phyloP scores from a whole-genome alignment of 192 early-diverging fungal species.

The Geranomyces variabilis region DNA sequence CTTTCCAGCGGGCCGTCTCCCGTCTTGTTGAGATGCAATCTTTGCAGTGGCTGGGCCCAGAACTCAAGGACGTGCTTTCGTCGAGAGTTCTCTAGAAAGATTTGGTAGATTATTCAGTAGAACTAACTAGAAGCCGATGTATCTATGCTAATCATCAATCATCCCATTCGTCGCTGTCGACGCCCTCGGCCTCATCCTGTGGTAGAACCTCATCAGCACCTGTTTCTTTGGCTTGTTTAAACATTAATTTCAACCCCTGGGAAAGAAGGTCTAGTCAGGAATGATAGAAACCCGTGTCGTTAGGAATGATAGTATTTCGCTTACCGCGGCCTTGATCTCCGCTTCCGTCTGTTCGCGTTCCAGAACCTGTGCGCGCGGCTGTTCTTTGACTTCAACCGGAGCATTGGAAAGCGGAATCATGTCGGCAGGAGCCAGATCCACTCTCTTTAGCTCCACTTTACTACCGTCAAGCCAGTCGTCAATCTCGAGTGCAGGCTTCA shows the following conservation, averaged over 20 bases:
- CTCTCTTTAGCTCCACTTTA: neutral
- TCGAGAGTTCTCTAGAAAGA: constrained; percentile 11
- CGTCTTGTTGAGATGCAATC: constrained; percentile 88
- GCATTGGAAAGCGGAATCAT: constrained; percentile 33
- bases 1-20: constrained; percentile 90
- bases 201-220: constrained; percentile 26
- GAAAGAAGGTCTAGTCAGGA: neutral
- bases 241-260: constrained; percentile 42
- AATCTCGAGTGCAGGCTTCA: constrained; percentile 52
- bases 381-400: constrained; percentile 23
- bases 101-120: too few relatives aligned
- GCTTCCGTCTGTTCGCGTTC: constrained; percentile 38
- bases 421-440: constrained; percentile 24
- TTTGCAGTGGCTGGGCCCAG: constrained; percentile 19
- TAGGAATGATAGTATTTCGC: too few relatives aligned
- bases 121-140: too few relatives aligned
- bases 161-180: constrained; percentile 56
- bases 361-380: constrained; percentile 14
- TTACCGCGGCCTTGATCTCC: constrained; percentile 42
- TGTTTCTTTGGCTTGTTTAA: constrained; percentile 42
- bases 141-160: too few relatives aligned
- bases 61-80: neutral
- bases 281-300: too few relatives aligned
- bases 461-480: constrained; percentile 55
- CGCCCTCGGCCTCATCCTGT: constrained; percentile 53